A percentile compares a stretch with the other conserved stretches of the same genome.
Conservation (phyloP, 2,329 filamentous ascomycete species). For the Colletotrichum liriopes region DNA sequence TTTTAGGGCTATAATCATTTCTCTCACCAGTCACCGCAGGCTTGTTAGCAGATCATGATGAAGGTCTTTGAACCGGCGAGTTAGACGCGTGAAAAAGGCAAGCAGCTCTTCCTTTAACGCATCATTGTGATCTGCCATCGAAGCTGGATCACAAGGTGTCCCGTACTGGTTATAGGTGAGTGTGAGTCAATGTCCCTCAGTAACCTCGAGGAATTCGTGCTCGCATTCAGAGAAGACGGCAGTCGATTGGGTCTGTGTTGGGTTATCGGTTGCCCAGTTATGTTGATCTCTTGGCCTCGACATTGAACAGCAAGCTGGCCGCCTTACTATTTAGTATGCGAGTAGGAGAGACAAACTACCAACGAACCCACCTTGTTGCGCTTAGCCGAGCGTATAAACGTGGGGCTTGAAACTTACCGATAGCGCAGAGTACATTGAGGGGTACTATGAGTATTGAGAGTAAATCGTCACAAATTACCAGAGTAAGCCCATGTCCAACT, state of each 20-base stretch:
- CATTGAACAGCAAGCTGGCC: conserved; percentile 62
- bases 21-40: not conserved
- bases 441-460: not conserved
- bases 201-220: conserved; percentile 67
- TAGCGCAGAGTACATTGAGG: conserved; percentile 65
- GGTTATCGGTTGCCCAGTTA: conserved; percentile 55
- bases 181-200: conserved; percentile 66
- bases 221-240: conserved; percentile 69
- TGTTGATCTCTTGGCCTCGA: conserved; percentile 53
- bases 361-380: conserved; percentile 68
- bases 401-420: conserved; percentile 66
- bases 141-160: conserved; percentile 51
- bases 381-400: conserved; percentile 67
- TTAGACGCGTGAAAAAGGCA: conserved; percentile 51
- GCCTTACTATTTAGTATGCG: conserved; percentile 56
- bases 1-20: too few species aligned
- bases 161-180: conserved; percentile 73
- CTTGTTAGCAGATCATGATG: conserved; percentile 52
- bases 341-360: conserved; percentile 63
- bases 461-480: not conserved
- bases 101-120: conserved; percentile 51
- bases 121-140: conserved; percentile 38
- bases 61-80: conserved; percentile 44
- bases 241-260: conserved; percentile 57
- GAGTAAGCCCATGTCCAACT: conserved; percentile 46